A percentile compares a stretch with the other conserved stretches of the same genome.
These are phyloP conservation scores for Cucumis hystrix DNA, from an alignment of 306 rosid species.

Conservation along the genomic window DNA sequence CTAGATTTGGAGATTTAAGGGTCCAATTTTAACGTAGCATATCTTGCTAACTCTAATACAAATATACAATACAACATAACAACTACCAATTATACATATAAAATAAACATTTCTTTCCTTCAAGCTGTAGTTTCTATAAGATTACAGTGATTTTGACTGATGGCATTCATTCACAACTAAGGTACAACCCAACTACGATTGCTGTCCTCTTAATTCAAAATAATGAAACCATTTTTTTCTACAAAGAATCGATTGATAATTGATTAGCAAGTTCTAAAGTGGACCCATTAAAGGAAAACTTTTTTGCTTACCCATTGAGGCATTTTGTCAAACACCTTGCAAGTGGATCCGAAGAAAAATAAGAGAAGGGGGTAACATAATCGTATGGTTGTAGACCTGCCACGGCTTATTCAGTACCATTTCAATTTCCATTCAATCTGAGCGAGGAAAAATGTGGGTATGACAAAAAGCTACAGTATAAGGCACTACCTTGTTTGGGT, in stretches of 20 bases:
- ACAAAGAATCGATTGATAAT: not conserved
- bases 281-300: not conserved
- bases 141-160: not conserved
- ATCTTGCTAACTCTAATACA: not conserved
- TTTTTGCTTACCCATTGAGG: not conserved
- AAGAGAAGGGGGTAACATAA: not conserved
- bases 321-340: constrained; percentile 8
- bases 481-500: not conserved
- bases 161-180: not conserved
- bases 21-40: not conserved
- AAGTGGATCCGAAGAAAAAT: not conserved
- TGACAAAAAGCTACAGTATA: not conserved
- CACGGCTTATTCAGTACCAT: not conserved
- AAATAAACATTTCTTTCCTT: not conserved
- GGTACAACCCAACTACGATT: not conserved
- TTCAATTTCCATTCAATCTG: not conserved
- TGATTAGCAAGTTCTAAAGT: not conserved
- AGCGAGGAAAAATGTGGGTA: not conserved
- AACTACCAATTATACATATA: not conserved
- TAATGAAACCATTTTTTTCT: not conserved
- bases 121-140: not conserved
- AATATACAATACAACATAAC: not conserved
- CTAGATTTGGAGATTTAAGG: not conserved
- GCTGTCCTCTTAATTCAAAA: not conserved
- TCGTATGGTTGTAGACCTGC: not conserved